A percentile compares a stretch with the other conserved stretches of the same genome.
These are phyloP conservation scores for Fragaria vesca DNA, from an alignment of 306 rosid genomes.

Conservation along the genomic window DNA sequence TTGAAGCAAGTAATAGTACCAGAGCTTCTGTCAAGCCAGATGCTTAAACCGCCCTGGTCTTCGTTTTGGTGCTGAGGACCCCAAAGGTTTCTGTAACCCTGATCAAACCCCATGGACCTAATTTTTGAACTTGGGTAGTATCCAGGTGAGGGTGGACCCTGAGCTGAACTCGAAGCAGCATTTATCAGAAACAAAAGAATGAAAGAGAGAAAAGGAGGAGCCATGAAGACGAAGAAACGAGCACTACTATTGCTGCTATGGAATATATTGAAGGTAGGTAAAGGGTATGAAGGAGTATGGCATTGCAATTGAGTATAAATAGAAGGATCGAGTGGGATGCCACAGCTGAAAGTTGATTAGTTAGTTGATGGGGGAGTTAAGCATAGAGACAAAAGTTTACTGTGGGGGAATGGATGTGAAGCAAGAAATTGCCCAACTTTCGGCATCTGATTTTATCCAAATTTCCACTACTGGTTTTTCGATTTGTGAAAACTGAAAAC, in stretches of 20 bases:
- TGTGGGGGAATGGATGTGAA: constrained; percentile 24
- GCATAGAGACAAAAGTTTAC: constrained; percentile 32
- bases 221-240: constrained; percentile 32
- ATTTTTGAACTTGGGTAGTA: constrained; percentile 62
- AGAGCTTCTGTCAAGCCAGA: constrained; percentile 73
- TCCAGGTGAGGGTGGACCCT: constrained; percentile 81
- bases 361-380: constrained; percentile 39
- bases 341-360: constrained; percentile 28
- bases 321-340: constrained; percentile 37
- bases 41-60: constrained; percentile 52
- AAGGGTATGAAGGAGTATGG: constrained; percentile 28
- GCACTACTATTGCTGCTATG: not conserved
- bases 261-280: not conserved
- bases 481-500: not conserved
- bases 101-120: constrained; percentile 48
- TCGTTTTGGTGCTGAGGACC: constrained; percentile 73
- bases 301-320: constrained; percentile 42
- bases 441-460: constrained; percentile 12
- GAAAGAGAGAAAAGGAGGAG: constrained; percentile 39
- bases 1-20: constrained; percentile 34
- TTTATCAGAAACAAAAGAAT: constrained; percentile 27
- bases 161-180: constrained; percentile 38
- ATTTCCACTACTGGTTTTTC: constrained; percentile 9
- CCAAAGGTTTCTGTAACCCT: constrained; percentile 69
- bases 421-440: constrained; percentile 1